phyloP scores from a whole-genome alignment of 2,329 filamentous ascomycete species.

The Exophiala calicioides region DNA sequence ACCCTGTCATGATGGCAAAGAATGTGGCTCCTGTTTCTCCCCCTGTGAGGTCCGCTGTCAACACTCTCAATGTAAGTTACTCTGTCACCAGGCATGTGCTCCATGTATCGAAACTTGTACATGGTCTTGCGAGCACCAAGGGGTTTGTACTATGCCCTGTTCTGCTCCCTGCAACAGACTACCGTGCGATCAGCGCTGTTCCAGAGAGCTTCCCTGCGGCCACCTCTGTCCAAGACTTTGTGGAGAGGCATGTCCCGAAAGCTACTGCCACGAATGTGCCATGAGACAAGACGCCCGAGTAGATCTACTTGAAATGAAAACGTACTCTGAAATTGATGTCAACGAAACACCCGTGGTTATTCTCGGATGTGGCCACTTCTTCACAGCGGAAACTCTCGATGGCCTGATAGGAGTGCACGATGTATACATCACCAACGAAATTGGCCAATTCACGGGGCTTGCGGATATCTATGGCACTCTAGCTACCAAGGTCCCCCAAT shows the following conservation, averaged over 20 bases:
- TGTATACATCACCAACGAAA: conserved; percentile 30
- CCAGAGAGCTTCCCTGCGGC: conserved; percentile 55
- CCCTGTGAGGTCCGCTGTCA: conserved; percentile 19
- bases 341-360: conserved; percentile 64
- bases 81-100: conserved; percentile 43
- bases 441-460: conserved; percentile 32
- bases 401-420: conserved; percentile 56
- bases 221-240: conserved; percentile 68
- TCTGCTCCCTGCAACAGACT: conserved; percentile 67
- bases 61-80: conserved; percentile 11
- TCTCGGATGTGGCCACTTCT: conserved; percentile 63
- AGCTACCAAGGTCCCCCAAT: conserved; percentile 54
- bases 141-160: conserved; percentile 57
- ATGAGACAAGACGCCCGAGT: conserved; percentile 52
- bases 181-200: conserved; percentile 64
- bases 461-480: conserved; percentile 47
- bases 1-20: conserved; percentile 52
- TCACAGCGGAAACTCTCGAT: conserved; percentile 63
- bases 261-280: conserved; percentile 55
- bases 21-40: conserved; percentile 35
- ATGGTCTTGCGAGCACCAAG: conserved; percentile 57
- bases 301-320: conserved; percentile 57
- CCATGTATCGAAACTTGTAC: conserved; percentile 59
- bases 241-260: conserved; percentile 61
- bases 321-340: conserved; percentile 61